These are phyloP conservation scores for Leucosporidium creatinivorum DNA, from an alignment of 768 basidiomycete species.

Conservation along the genomic window DNA sequence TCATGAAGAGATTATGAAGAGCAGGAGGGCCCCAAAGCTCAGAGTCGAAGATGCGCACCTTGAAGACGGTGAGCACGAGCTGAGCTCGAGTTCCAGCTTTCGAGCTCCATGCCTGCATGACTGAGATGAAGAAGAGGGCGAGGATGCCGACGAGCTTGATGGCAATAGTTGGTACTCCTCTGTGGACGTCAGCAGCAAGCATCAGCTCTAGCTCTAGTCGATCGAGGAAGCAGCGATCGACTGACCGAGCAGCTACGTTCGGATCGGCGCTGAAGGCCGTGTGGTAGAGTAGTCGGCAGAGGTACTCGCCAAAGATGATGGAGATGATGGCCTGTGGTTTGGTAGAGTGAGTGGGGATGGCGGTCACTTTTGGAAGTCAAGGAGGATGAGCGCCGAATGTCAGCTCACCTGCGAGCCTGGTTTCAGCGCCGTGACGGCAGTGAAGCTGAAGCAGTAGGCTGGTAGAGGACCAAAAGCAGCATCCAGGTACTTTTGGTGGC, in stretches of 20 bases:
- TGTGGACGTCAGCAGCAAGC: not conserved
- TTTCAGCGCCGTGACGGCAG: constrained; percentile 76
- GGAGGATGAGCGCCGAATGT: constrained; percentile 9
- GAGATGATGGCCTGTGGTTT: not conserved
- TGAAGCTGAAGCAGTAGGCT: constrained; percentile 92
- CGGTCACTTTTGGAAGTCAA: constrained; percentile 1
- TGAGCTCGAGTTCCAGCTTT: constrained; percentile 72
- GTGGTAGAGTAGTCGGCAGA: constrained; percentile 81
- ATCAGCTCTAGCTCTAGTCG: not conserved
- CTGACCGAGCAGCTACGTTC: constrained; percentile 47
- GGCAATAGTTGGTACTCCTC: constrained; percentile 73
- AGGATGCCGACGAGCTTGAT: constrained; percentile 75
- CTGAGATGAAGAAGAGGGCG: constrained; percentile 63
- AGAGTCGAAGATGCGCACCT: constrained; percentile 50
- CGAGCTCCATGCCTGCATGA: constrained; percentile 69
- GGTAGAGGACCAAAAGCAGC: constrained; percentile 33
- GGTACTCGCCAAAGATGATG: constrained; percentile 47
- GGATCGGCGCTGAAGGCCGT: constrained; percentile 62
- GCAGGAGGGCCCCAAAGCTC: no score
- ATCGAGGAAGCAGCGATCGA: not conserved
- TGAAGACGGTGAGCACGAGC: constrained; percentile 79
- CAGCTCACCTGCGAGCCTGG: constrained; percentile 23
- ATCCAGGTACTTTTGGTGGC: constrained; percentile 33
- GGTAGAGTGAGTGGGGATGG: constrained; percentile 6
- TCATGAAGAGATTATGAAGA: no score